A percentile compares a stretch with the other conserved stretches of the same genome.
Conservation (phyloP, 345 rosid genomes). For the Populus pruinosa region DNA sequence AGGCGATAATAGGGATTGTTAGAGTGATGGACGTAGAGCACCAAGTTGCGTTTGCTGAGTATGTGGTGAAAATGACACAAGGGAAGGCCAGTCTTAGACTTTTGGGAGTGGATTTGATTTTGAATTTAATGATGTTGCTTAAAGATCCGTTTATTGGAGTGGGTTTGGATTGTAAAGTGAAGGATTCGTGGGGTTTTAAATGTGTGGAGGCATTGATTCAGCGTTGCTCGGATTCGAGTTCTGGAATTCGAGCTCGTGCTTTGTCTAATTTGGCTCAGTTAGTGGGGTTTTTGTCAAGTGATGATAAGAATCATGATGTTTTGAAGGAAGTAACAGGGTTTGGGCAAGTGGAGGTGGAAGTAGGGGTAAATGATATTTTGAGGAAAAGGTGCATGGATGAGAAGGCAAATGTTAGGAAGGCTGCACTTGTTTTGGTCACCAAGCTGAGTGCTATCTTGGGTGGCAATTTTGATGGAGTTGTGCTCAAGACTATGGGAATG, state of each 20-base stretch:
- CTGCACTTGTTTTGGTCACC: conserved; percentile 68
- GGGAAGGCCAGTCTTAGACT: conserved; percentile 71
- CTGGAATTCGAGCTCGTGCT: conserved; percentile 71
- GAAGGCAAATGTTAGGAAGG: conserved; percentile 79
- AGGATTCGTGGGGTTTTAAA: conserved; percentile 50
- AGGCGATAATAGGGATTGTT: conserved; percentile 69
- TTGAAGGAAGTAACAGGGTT: conserved; percentile 57
- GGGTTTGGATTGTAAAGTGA: conserved; percentile 22
- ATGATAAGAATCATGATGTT: conserved; percentile 40
- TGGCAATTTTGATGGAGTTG: conserved; percentile 57
- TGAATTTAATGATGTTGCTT: conserved; percentile 45
- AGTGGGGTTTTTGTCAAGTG: conserved; percentile 51
- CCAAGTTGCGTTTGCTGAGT: conserved; percentile 50
- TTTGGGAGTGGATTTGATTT: conserved; percentile 77
- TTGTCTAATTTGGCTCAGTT: conserved; percentile 77
- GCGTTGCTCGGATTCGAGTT: conserved; percentile 62
- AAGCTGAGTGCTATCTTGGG: conserved; percentile 62
- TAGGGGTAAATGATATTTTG: conserved; percentile 50
- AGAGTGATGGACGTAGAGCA: conserved; percentile 49
- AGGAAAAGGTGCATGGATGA: conserved; percentile 78
- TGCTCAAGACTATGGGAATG: conserved; percentile 72
- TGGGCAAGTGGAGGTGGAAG: conserved; percentile 31
- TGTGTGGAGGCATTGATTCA: conserved; percentile 64
- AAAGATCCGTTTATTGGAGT: conserved; percentile 42
- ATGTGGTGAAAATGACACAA: conserved; percentile 61